A percentile compares a stretch with the other conserved stretches of the same genome.
Conservation (phyloP, 2,329 filamentous ascomycete genomes). For the Ceratocystis destructans region DNA sequence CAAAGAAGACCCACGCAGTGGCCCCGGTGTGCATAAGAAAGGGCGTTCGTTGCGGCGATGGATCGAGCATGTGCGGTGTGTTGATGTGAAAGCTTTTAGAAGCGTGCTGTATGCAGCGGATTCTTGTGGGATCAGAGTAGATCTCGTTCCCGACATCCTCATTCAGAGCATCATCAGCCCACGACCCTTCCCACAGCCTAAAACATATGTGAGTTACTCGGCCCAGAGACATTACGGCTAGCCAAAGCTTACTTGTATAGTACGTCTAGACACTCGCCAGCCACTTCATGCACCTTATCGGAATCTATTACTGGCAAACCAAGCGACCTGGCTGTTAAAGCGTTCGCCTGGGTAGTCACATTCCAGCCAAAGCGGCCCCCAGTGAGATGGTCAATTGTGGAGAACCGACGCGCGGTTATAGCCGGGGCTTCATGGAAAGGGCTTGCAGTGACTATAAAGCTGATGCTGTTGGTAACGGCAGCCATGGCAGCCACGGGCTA, state of each 20-base stretch:
- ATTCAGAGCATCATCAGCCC: conserved; percentile 47
- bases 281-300: conserved; percentile 43
- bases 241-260: conserved; percentile 38
- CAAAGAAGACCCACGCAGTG: conserved; percentile 28
- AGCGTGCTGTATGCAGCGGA: conserved; percentile 48
- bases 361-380: conserved; percentile 39
- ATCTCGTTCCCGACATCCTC: conserved; percentile 39
- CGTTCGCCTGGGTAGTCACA: conserved; percentile 55
- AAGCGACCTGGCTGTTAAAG: conserved; percentile 51
- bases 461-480: conserved; percentile 51
- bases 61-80: conserved; percentile 47
- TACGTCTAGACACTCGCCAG: conserved; percentile 45
- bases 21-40: conserved; percentile 52
- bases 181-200: conserved; percentile 32
- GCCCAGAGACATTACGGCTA: neutral
- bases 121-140: conserved; percentile 32
- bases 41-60: conserved; percentile 49
- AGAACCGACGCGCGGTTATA: conserved; percentile 49
- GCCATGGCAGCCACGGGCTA: conserved; percentile 52
- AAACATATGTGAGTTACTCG: neutral
- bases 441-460: conserved; percentile 53
- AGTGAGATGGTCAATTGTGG: conserved; percentile 53
- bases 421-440: conserved; percentile 59
- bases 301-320: conserved; percentile 39
- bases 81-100: conserved; percentile 47